phyloP scores from a whole-genome alignment of 805 yeast species.

The Monosporozyma yasuniensis region DNA sequence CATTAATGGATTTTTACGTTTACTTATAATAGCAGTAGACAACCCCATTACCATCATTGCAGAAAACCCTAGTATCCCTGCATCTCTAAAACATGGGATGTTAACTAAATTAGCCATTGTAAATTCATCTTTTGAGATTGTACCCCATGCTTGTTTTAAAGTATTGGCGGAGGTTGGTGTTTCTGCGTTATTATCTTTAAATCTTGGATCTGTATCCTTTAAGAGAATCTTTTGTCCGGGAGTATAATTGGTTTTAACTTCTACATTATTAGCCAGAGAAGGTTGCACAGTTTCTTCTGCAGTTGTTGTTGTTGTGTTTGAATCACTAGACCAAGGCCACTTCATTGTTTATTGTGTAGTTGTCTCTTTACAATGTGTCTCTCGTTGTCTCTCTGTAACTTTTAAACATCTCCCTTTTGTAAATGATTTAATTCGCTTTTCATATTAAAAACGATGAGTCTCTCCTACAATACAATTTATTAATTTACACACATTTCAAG shows the following conservation, averaged over 20 bases:
- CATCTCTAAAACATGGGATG: conserved; percentile 75
- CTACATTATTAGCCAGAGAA: not conserved
- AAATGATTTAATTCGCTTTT: too few species aligned
- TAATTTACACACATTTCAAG: too few species aligned
- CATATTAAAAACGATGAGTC: too few species aligned
- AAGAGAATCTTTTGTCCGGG: conserved; percentile 31
- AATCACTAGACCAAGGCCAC: not conserved
- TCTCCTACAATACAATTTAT: too few species aligned
- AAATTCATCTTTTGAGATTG: conserved; percentile 44
- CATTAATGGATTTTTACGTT: not conserved
- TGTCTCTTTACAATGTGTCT: not conserved
- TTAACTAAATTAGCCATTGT: conserved; percentile 39
- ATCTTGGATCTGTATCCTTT: conserved; percentile 36
- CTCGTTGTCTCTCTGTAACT: not conserved
- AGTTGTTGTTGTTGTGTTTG: too few species aligned
- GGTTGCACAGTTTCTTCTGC: not conserved
- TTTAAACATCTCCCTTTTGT: too few species aligned
- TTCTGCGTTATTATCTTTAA: conserved; percentile 21
- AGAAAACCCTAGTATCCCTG: conserved; percentile 62
- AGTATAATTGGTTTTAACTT: conserved; percentile 15
- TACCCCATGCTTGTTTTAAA: conserved; percentile 15
- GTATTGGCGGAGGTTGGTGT: conserved; percentile 25
- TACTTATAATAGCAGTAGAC: not conserved
- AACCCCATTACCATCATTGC: conserved; percentile 63
- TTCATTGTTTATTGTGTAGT: not conserved